Conservation (phyloP, 306 rosid genomes). For the Alnus glutinosa region DNA sequence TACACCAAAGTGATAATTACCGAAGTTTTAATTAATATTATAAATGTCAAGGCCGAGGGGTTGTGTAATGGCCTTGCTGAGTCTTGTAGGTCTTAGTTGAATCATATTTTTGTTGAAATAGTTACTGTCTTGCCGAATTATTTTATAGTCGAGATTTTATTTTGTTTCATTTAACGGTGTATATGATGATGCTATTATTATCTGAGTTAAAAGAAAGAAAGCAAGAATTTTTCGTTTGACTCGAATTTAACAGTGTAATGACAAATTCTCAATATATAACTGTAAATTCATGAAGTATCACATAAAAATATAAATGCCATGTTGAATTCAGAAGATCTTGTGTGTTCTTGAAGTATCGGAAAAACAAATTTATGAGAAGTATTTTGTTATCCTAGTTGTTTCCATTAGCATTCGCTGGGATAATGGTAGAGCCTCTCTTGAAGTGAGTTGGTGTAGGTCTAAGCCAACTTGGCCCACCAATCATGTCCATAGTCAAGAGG, state of each 20-base stretch:
- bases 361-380: background rate
- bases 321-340: background rate
- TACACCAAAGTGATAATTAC: no score
- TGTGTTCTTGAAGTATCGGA: background rate
- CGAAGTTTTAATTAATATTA: no score
- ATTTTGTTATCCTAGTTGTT: background rate
- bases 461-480: slow-evolving; percentile 41
- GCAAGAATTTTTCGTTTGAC: background rate
- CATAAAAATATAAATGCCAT: no score
- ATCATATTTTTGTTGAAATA: background rate
- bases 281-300: background rate
- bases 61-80: background rate
- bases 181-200: no score
- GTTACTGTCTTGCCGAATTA: no score
- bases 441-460: slow-evolving; percentile 34
- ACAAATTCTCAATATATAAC: background rate
- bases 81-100: no score
- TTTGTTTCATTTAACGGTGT: no score
- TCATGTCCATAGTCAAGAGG: slow-evolving; percentile 40
- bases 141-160: no score
- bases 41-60: background rate
- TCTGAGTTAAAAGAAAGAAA: background rate
- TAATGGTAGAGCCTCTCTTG: slow-evolving; percentile 22
- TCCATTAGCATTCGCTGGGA: slow-evolving; percentile 4
- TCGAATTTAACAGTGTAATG: background rate